Evolutionary conservation across 345 rosid species (phyloP).

Genomic region (Citropsis articulata): DNA sequence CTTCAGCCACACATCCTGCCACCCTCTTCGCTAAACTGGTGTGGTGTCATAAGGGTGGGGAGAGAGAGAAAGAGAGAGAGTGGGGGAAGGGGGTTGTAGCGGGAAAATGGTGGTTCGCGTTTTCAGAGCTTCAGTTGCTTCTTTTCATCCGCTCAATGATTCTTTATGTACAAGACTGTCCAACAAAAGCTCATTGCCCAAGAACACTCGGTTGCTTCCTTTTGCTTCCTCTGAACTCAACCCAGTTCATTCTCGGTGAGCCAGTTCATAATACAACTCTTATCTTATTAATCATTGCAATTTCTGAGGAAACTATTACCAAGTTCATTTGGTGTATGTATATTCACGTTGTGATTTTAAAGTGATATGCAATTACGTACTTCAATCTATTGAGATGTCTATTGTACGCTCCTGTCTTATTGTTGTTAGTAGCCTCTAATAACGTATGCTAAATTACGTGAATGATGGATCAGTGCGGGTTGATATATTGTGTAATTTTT

Average conservation of each 20-base stretch:
- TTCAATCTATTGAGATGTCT: neutral
- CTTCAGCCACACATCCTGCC: neutral
- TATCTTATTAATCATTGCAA: neutral
- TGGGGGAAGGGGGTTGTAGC: neutral
- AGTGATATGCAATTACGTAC: neutral
- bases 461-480: neutral
- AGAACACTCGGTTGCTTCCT: conserved; percentile 27
- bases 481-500: neutral
- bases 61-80: neutral
- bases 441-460: neutral
- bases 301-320: neutral
- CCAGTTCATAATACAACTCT: neutral
- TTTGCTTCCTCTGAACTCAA: conserved; percentile 39
- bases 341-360: neutral
- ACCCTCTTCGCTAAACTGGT: neutral
- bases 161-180: conserved; percentile 12
- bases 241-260: conserved; percentile 38
- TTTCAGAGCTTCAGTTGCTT: conserved; percentile 42
- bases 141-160: conserved; percentile 14
- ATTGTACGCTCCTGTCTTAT: neutral
- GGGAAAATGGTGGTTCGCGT: conserved; percentile 56
- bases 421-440: neutral
- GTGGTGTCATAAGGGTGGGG: conserved; percentile 6
- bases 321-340: neutral
- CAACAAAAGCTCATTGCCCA: conserved; percentile 7